Base-by-base conservation (phyloP, 345 rosid genomes). In the Populus ilicifolia region DNA sequence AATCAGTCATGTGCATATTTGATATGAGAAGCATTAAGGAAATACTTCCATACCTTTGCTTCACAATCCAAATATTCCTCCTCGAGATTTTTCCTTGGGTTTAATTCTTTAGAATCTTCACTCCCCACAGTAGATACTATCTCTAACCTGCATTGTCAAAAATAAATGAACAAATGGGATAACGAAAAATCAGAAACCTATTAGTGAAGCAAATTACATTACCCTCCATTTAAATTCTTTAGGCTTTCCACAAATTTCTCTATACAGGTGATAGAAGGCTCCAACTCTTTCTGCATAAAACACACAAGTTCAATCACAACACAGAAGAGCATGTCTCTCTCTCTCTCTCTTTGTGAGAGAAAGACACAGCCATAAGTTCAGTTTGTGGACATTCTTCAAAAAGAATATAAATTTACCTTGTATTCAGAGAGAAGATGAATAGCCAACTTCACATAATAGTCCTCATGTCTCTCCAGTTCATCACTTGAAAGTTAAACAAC, bases 11-110 rank as follows among this genome's bases (percentile, higher is more conserved):
- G 10, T 38, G 70, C 43, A 7, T 13, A 78, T 17, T 43, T 14
- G 52, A 46, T 13, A 5, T 36, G 30, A 18, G 21, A 43, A 35
- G 48, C 36, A n/a, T 39, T 54, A 73, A 75, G 61, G n/a, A 38
- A 78, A 25, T 30, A 50, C 30, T 35, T 71, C 48, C 48, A 30
- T 83, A 95, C 99, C 94, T 92, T 91, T 79, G 96, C 89, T 87
- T 96, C 99, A 81, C 86, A 90, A 35, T 89, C 92, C 75, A 92
- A 78, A 87, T 96, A 96, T 86, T 92, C 99, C 85, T 90, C 89
- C 89, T 95, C 99, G 27, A 93, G 91, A 87, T 85, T 84, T 84
- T 86, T 87, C 85, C 94, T 93, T 18, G 97, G 98, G 86, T 87
- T 81, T 68, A 88, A 74, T 46, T 77, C 88, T 74, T 88, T 86